phyloP scores from a whole-genome alignment of 345 rosid genomes.

The Nasturtium officinale region DNA sequence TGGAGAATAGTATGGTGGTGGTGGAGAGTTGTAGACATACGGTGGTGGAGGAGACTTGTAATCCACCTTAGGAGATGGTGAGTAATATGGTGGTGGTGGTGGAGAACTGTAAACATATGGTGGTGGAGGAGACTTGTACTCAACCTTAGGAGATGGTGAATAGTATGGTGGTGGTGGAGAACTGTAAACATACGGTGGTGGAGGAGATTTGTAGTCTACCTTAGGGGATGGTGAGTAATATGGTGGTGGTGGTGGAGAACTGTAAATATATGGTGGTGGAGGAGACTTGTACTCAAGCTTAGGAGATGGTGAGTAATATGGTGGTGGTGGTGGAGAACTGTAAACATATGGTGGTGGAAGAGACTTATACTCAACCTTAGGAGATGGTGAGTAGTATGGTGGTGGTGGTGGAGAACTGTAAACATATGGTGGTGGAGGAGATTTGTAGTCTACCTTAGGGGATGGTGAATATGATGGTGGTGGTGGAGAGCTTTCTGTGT shows the following conservation, averaged over 20 bases:
- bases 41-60: conserved; percentile 33
- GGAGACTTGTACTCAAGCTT: conserved; percentile 8
- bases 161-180: conserved; percentile 22
- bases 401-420: conserved; percentile 30
- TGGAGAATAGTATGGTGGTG: conserved; percentile 20
- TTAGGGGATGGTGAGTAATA: conserved; percentile 13
- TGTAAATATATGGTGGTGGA: conserved; percentile 29
- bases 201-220: neutral
- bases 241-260: conserved; percentile 23
- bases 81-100: conserved; percentile 30
- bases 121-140: conserved; percentile 23
- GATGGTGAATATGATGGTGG: conserved; percentile 24
- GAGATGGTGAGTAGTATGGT: conserved; percentile 17
- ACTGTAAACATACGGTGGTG: conserved; percentile 21
- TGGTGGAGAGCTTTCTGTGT: conserved; percentile 24
- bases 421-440: conserved; percentile 25
- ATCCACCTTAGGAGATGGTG: neutral
- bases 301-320: conserved; percentile 14
- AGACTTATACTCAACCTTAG: neutral
- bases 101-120: conserved; percentile 24
- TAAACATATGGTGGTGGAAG: conserved; percentile 27
- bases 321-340: conserved; percentile 30
- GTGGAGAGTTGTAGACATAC: conserved; percentile 21
- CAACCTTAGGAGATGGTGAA: conserved; percentile 1
- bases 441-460: neutral